These are phyloP conservation scores for Stachybotrys chartarum DNA, from an alignment of 2,329 filamentous ascomycete genomes.

Conservation along the genomic window DNA sequence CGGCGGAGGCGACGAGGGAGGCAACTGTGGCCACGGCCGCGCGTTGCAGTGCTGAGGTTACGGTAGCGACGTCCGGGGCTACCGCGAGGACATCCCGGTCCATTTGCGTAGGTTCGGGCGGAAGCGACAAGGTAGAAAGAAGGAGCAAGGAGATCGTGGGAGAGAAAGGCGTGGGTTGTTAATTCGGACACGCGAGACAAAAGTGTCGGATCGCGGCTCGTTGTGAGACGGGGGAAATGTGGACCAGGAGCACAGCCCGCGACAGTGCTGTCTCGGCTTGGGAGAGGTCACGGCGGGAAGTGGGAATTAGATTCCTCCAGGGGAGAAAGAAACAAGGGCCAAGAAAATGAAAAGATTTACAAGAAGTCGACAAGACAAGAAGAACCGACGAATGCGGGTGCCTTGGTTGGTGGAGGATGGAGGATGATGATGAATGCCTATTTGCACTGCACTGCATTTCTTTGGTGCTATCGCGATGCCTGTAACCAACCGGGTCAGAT, in stretches of 20 bases:
- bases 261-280: neutral
- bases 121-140: neutral
- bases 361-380: neutral
- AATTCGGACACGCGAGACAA: neutral
- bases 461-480: neutral
- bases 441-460: neutral
- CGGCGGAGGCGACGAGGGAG: conserved; percentile 6
- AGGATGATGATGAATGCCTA: neutral
- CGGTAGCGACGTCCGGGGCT: conserved; percentile 5
- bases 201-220: neutral
- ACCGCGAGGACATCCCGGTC: conserved; percentile 8
- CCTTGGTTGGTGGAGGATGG: neutral
- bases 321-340: neutral
- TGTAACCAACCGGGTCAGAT: neutral
- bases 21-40: conserved; percentile 10
- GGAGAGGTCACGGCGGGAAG: neutral
- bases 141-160: neutral
- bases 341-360: neutral
- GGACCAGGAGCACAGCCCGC: neutral
- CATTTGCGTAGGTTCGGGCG: neutral
- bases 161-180: too few species aligned
- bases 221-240: neutral
- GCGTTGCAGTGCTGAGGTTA: conserved; percentile 8
- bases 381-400: neutral
- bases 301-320: neutral